Evolutionary conservation across 305 asterid genomes (phyloP).

Genomic region (Caryopteris hybrid): DNA sequence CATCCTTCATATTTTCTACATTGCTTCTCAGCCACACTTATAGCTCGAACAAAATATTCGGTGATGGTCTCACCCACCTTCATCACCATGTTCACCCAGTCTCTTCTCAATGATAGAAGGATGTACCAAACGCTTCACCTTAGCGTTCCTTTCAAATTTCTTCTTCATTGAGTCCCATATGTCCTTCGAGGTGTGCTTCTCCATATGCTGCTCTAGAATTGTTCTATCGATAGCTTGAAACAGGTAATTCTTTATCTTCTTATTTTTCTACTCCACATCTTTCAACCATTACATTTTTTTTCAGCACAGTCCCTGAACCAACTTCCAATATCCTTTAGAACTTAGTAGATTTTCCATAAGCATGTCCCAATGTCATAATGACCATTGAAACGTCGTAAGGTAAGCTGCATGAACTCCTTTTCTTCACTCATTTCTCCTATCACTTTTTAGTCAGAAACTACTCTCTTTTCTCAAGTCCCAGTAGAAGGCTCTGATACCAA

Average conservation of each 20-base stretch:
- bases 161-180: too few relatives aligned
- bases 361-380: not conserved
- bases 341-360: not conserved
- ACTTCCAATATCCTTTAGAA: not conserved
- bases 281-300: too few relatives aligned
- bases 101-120: not conserved
- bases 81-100: not conserved
- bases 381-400: not conserved
- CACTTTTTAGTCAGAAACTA: too few relatives aligned
- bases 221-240: not conserved
- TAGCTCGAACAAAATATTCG: too few relatives aligned
- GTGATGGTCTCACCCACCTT: not conserved
- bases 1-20: not conserved
- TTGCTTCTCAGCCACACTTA: not conserved
- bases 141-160: not conserved
- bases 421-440: too few relatives aligned
- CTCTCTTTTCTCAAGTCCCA: too few relatives aligned
- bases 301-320: too few relatives aligned
- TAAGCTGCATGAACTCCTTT: too few relatives aligned
- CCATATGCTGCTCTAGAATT: not conserved
- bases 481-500: too few relatives aligned
- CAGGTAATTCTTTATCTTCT: too few relatives aligned
- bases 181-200: not conserved
- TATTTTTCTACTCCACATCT: too few relatives aligned
- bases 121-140: not conserved